Conservation (phyloP, 73 alveolate species). For the Tetrahymena malaccensis region DNA sequence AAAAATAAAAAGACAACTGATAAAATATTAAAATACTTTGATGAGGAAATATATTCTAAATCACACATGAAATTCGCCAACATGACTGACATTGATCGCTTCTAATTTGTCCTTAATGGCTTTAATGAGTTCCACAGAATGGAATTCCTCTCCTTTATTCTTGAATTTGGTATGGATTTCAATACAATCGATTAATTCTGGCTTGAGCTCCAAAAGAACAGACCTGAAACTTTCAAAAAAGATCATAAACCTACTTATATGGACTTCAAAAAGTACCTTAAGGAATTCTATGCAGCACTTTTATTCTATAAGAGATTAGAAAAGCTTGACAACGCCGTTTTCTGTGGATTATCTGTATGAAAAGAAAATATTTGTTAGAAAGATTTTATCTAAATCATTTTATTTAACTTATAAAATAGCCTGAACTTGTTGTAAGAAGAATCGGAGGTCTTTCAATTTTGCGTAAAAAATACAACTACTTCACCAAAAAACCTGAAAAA, state of each 20-base stretch:
- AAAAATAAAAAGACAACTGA: conserved; percentile 14
- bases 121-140: conserved; percentile 25
- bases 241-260: conserved; percentile 8
- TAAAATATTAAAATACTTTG: conserved; percentile 7
- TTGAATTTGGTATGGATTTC: conserved; percentile 41
- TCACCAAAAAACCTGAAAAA: background rate
- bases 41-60: conserved; percentile 6
- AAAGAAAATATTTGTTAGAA: background rate
- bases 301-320: conserved; percentile 7
- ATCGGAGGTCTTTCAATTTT: background rate
- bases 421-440: background rate
- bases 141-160: conserved; percentile 26
- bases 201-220: conserved; percentile 5
- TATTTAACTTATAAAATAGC: background rate
- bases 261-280: conserved; percentile 24
- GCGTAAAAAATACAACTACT: background rate
- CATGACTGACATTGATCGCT: conserved; percentile 3
- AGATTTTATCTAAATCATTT: background rate
- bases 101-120: conserved; percentile 25
- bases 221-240: conserved; percentile 6
- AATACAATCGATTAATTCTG: conserved; percentile 7
- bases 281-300: conserved; percentile 17
- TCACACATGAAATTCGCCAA: conserved; percentile 11
- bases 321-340: conserved; percentile 10
- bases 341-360: conserved; percentile 2